These are phyloP conservation scores for Babjeviella inositovora DNA, from an alignment of 805 yeast genomes.

Conservation along the genomic window DNA sequence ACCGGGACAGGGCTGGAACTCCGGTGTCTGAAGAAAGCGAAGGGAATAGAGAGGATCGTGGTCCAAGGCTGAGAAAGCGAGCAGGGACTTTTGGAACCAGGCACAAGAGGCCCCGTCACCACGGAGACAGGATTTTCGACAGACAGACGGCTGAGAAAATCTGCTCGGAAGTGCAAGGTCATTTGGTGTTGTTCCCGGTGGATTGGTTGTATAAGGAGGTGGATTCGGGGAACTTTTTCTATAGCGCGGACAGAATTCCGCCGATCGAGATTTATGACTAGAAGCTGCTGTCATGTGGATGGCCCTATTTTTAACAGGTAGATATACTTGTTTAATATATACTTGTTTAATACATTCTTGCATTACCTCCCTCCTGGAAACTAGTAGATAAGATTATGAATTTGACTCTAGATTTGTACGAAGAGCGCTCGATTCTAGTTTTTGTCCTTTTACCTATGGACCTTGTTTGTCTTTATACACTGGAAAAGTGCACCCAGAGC, in stretches of 20 bases:
- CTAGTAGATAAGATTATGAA: no score
- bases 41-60: constrained; percentile 4
- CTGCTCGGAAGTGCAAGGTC: constrained; percentile 63
- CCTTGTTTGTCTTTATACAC: no score
- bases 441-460: no score
- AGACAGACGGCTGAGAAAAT: constrained; percentile 64
- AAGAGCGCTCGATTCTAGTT: no score
- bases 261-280: constrained; percentile 89
- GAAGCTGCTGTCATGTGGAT: no score
- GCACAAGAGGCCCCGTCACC: constrained; percentile 11
- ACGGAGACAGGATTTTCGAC: constrained; percentile 41
- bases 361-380: no score
- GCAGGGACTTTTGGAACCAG: constrained; percentile 18
- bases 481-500: no score
- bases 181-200: constrained; percentile 80
- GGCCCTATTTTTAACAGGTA: no score
- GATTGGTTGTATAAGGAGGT: constrained; percentile 83
- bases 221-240: constrained; percentile 90
- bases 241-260: constrained; percentile 83
- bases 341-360: no score
- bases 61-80: constrained; percentile 13
- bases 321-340: no score
- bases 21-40: constrained; percentile 1
- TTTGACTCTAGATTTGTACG: no score
- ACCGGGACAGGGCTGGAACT: constrained; percentile 1